Evolutionary conservation across 306 rosid species (phyloP).

Genomic region (Cucurbita moschata): DNA sequence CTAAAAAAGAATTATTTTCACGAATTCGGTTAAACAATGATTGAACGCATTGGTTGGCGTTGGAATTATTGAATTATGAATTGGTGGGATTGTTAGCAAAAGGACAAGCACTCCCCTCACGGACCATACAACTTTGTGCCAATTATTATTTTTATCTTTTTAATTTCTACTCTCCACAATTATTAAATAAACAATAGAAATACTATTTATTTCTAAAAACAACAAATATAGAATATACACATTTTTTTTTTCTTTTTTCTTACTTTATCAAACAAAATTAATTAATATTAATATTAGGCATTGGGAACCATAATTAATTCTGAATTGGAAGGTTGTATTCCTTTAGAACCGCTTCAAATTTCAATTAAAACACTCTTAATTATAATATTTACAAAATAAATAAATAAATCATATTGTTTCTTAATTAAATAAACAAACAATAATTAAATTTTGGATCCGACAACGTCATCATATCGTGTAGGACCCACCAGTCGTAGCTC

Average conservation of each 20-base stretch:
- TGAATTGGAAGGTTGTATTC: conserved; percentile 5
- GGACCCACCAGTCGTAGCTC: neutral
- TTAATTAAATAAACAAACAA: neutral
- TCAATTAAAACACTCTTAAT: neutral
- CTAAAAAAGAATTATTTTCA: too few relatives aligned
- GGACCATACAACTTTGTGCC: neutral
- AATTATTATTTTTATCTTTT: neutral
- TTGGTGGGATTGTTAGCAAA: neutral
- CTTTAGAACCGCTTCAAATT: neutral
- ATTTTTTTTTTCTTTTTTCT: neutral
- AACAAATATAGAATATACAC: neutral
- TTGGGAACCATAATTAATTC: neutral
- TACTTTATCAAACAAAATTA: neutral
- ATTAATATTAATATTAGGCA: too few relatives aligned
- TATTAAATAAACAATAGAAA: neutral
- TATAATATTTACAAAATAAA: neutral
- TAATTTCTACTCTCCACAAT: neutral
- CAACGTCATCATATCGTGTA: neutral
- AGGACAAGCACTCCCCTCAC: neutral
- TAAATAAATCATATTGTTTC: neutral
- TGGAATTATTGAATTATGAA: neutral
- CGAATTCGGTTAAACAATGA: neutral
- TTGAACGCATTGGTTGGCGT: neutral
- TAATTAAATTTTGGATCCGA: conserved; percentile 1
- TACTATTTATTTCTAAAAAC: neutral